phyloP scores from a whole-genome alignment of 305 asterid species.

The Rubia occidens region DNA sequence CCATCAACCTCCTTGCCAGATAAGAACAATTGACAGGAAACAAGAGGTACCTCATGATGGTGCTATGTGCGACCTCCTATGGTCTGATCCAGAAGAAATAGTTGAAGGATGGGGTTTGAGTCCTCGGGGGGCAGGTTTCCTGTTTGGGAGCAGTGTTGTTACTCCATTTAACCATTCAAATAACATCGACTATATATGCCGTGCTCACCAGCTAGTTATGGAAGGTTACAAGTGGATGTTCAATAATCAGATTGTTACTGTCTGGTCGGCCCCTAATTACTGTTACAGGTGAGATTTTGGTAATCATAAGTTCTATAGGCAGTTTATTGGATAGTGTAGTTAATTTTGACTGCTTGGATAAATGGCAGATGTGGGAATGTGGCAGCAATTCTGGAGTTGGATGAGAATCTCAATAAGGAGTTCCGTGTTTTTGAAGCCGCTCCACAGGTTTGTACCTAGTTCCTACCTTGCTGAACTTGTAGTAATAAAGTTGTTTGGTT shows the following conservation, averaged over 20 bases:
- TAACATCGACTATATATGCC: slow-evolving; percentile 80
- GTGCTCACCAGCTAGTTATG: slow-evolving; percentile 98
- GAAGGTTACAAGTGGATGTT: slow-evolving; percentile 99
- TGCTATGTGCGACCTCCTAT: slow-evolving; percentile 95
- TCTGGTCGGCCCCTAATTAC: slow-evolving; percentile 98
- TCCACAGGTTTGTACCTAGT: slow-evolving; percentile 58
- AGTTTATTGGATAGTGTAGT: background rate
- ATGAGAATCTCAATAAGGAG: slow-evolving; percentile 67
- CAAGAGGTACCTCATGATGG: slow-evolving; percentile 99
- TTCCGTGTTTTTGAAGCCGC: slow-evolving; percentile 92
- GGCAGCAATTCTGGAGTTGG: slow-evolving; percentile 90
- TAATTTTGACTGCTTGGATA: slow-evolving; percentile 7
- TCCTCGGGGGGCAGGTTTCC: slow-evolving; percentile 97
- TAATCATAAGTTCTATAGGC: background rate
- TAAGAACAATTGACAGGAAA: slow-evolving; percentile 83
- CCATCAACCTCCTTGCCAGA: slow-evolving; percentile 29
- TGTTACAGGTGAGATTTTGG: slow-evolving; percentile 62
- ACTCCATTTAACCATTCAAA: slow-evolving; percentile 79
- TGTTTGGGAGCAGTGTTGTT: slow-evolving; percentile 89
- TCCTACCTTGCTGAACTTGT: slow-evolving; percentile 11
- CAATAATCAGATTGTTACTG: slow-evolving; percentile 81
- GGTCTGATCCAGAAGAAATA: slow-evolving; percentile 97
- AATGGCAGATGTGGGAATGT: slow-evolving; percentile 84
- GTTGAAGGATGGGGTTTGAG: slow-evolving; percentile 99
- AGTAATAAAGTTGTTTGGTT: background rate